These are phyloP conservation scores for Hypoxylon perforatum DNA, from an alignment of 495 filamentous ascomycete species.

Conservation along the genomic window DNA sequence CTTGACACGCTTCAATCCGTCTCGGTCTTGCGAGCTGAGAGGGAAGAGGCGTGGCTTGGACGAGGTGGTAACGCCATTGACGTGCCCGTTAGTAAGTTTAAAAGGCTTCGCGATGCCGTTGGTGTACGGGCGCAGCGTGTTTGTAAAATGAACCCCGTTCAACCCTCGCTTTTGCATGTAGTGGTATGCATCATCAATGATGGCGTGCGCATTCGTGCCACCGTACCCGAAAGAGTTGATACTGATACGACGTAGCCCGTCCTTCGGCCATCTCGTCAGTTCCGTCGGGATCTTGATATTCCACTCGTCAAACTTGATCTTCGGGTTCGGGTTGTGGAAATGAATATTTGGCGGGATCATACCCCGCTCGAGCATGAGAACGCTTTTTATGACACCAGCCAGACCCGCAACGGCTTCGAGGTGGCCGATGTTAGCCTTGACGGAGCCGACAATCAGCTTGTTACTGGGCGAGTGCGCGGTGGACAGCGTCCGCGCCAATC, in stretches of 20 bases:
- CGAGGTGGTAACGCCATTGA: too few species aligned
- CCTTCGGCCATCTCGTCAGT: slow-evolving; percentile 29
- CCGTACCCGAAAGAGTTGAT: slow-evolving; percentile 69
- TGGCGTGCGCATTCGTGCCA: slow-evolving; percentile 65
- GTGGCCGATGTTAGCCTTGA: slow-evolving; percentile 66
- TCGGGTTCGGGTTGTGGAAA: slow-evolving; percentile 59
- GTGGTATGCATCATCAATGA: slow-evolving; percentile 56
- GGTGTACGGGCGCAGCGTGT: too few species aligned
- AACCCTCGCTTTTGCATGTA: slow-evolving; percentile 12
- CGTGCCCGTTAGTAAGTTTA: too few species aligned
- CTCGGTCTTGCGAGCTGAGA: too few species aligned
- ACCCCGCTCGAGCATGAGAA: slow-evolving; percentile 60
- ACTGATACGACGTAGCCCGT: slow-evolving; percentile 51
- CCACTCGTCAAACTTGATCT: slow-evolving; percentile 43
- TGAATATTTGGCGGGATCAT: slow-evolving; percentile 49
- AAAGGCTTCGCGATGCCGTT: too few species aligned
- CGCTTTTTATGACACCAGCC: slow-evolving; percentile 62
- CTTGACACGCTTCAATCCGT: too few species aligned
- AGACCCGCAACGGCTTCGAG: slow-evolving; percentile 61
- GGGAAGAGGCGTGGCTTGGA: too few species aligned
- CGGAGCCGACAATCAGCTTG: slow-evolving; percentile 45
- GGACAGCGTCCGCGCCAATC: too few species aligned
- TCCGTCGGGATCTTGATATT: slow-evolving; percentile 4
- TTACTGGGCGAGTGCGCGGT: too few species aligned
- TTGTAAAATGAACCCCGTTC: slow-evolving; percentile 10